Base-by-base conservation (phyloP, 2,329 filamentous ascomycete species). In the Teratosphaeria zuluensis region DNA sequence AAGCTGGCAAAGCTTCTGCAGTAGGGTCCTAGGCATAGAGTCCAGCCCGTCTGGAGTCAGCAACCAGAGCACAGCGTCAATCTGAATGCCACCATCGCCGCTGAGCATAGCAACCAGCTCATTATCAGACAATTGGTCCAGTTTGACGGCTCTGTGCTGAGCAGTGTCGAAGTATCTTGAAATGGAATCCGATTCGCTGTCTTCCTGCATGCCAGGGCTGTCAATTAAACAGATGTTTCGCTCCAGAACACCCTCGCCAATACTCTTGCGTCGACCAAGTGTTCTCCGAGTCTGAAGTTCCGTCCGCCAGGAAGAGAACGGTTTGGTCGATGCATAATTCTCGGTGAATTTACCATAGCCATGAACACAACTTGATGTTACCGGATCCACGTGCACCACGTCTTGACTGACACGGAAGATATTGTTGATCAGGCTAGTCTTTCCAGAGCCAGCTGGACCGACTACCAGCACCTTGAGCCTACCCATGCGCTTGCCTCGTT, bases 201-300 rank as follows among this genome's bases (percentile, higher is more conserved):
- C 84, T 56, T 69, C 72, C 48, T 78, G 76, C 71, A 83, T 84
- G 12, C 86, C 85, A 11, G 87, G 84, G 1, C 89, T 92, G 74
- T 97, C 92, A 59, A 96, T 85, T 70, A 99, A 96, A 72, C 90
- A 96, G 4, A 99, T 75, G 69, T 99, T 99, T 32, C 92, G 84
- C 70, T 97, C 92, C 53, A 97, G 77, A 46, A 96, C 82, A 24
- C 84, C 82, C 63, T 94, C 91, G 7, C 85, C 85, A 56, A 84
- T 76, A 68, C 88, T 92, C 70, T 86, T 89, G 66, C 87, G 75
- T 32, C 77, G 81, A 68, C 85, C 81, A 53, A 82, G 78, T 62
- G 82, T 75, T 30, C 78, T 78, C 59, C 81, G 84, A 61, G 87
- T 84, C 58, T 92, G 87, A 54, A 90, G 73, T 68, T 94, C 88